These are phyloP conservation scores for Brettanomyces bruxellensis DNA, from an alignment of 805 yeast genomes.

Conservation along the genomic window DNA sequence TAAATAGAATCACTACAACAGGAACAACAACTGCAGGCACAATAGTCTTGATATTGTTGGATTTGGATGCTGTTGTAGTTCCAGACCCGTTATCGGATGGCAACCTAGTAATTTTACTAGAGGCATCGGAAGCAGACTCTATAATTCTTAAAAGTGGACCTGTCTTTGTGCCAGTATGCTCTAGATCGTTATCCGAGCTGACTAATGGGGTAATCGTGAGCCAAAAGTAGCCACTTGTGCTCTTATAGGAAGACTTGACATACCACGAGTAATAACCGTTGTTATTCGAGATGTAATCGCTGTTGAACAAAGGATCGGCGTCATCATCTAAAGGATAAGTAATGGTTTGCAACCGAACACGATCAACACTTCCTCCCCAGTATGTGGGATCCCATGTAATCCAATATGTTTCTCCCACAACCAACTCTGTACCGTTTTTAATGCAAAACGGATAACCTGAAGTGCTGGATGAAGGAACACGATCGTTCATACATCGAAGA, in stretches of 20 bases:
- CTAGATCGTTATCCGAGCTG: constrained; percentile 26
- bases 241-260: constrained; percentile 21
- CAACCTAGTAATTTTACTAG: constrained; percentile 24
- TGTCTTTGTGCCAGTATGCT: constrained; percentile 27
- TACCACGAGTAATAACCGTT: constrained; percentile 33
- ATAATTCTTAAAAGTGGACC: constrained; percentile 34
- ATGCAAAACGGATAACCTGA: constrained; percentile 35
- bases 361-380: constrained; percentile 28
- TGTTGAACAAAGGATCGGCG: constrained; percentile 25
- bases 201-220: constrained; percentile 30
- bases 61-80: constrained; percentile 10
- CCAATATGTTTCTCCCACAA: constrained; percentile 41
- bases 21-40: constrained; percentile 38
- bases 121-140: constrained; percentile 22
- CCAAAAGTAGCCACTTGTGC: constrained; percentile 27
- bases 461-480: constrained; percentile 24
- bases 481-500: constrained; percentile 33
- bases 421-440: constrained; percentile 32
- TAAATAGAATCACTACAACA: constrained; percentile 24
- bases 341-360: constrained; percentile 25
- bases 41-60: constrained; percentile 22
- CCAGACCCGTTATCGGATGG: constrained; percentile 30
- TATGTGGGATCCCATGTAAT: constrained; percentile 39
- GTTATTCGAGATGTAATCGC: constrained; percentile 26
- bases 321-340: constrained; percentile 28